Conservation (phyloP, 1,284 basidiomycete species). For the Pseudozyma thailandica region DNA sequence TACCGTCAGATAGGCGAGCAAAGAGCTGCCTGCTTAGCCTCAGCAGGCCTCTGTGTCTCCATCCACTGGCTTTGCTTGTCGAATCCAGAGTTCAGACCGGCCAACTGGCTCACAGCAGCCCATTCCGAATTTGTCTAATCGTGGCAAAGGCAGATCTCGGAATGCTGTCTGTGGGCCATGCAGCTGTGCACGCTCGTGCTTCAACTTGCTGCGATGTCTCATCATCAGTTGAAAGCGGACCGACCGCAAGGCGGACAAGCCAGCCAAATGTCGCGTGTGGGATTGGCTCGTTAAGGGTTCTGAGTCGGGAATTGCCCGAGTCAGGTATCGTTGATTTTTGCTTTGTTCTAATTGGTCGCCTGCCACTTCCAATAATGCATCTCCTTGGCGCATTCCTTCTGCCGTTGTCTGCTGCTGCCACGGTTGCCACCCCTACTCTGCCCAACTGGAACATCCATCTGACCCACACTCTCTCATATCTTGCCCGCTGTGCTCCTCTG, state of each 20-base stretch:
- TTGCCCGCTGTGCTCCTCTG: too few relatives aligned
- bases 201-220: too few relatives aligned
- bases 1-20: slow-evolving; percentile 5
- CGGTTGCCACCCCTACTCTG: neutral
- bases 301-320: slow-evolving; percentile 31
- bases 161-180: too few relatives aligned
- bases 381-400: neutral
- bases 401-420: slow-evolving; percentile 3
- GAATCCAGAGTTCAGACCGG: neutral
- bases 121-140: too few relatives aligned
- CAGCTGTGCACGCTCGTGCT: too few relatives aligned
- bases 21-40: slow-evolving; percentile 12
- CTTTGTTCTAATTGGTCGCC: slow-evolving; percentile 19
- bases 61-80: neutral
- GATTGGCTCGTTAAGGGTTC: slow-evolving; percentile 10
- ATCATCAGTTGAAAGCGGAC: neutral
- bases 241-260: neutral
- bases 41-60: slow-evolving; percentile 1
- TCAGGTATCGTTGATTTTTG: slow-evolving; percentile 17
- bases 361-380: slow-evolving; percentile 1
- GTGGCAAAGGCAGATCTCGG: too few relatives aligned
- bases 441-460: too few relatives aligned
- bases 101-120: too few relatives aligned
- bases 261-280: slow-evolving; percentile 1
- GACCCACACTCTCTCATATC: slow-evolving; percentile 18